phyloP scores from a whole-genome alignment of 2,329 filamentous ascomycete genomes.

The Pseudocercospora cruenta region DNA sequence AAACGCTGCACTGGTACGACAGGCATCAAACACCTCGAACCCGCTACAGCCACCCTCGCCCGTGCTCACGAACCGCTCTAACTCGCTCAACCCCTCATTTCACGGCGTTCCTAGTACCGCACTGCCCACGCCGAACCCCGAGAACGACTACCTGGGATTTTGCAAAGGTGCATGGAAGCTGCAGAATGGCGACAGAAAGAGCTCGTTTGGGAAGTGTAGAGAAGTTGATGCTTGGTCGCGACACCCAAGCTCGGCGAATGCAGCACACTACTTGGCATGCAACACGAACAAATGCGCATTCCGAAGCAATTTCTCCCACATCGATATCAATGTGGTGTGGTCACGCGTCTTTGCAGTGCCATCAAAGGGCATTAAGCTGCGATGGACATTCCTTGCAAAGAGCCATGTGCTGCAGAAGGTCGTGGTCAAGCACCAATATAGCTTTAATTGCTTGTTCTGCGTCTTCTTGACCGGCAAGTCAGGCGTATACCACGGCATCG shows the following conservation, averaged over 20 bases:
- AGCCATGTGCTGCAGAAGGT: constrained; percentile 46
- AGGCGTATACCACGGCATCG: constrained; percentile 45
- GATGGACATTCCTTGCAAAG: constrained; percentile 54
- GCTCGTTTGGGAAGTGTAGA: constrained; percentile 36
- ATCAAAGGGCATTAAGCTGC: constrained; percentile 45
- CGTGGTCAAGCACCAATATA: constrained; percentile 35
- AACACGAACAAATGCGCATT: constrained; percentile 50
- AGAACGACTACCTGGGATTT: constrained; percentile 45
- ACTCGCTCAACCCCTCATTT: constrained; percentile 17
- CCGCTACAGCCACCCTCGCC: constrained; percentile 22
- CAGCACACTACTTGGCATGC: constrained; percentile 43
- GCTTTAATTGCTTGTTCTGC: constrained; percentile 54
- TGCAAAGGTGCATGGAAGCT: constrained; percentile 52
- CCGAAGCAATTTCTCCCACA: constrained; percentile 45
- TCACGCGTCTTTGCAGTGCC: constrained; percentile 29
- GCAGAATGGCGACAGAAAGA: constrained; percentile 39
- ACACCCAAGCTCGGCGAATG: constrained; percentile 29
- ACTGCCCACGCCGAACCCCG: constrained; percentile 34
- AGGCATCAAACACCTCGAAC: constrained; percentile 1
- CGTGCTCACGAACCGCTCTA: constrained; percentile 24
- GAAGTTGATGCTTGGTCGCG: constrained; percentile 31
- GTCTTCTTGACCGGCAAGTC: constrained; percentile 41
- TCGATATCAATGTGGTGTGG: constrained; percentile 35
- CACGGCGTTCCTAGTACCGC: constrained; percentile 21
- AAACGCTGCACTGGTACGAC: constrained; percentile 5